Evolutionary conservation across 2,329 filamentous ascomycete species (phyloP).

Genomic region (Aspergillus oerlinghausenensis): DNA sequence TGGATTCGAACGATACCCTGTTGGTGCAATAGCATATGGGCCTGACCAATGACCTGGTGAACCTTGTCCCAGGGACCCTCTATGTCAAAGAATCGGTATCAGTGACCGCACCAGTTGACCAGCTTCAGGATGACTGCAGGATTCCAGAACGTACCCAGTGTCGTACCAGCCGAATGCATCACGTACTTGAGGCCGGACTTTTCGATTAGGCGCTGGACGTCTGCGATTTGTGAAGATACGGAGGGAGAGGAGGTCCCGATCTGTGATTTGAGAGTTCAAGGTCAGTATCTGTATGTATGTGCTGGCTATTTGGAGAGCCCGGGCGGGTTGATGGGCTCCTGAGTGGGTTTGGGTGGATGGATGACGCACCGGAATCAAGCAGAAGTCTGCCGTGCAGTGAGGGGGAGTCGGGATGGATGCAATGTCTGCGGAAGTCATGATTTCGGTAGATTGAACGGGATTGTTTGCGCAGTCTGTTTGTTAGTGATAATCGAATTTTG

Average conservation of each 20-base stretch:
- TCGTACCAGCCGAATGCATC: slow-evolving; percentile 94
- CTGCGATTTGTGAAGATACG: slow-evolving; percentile 78
- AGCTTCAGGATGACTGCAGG: neutral
- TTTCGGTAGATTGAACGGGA: neutral
- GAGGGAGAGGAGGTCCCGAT: slow-evolving; percentile 75
- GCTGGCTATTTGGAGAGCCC: neutral
- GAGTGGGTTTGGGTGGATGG: neutral
- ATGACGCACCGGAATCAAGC: slow-evolving; percentile 68
- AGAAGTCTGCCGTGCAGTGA: slow-evolving; percentile 83
- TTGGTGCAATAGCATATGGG: slow-evolving; percentile 71
- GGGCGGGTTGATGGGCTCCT: neutral
- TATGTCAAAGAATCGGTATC: slow-evolving; percentile 33
- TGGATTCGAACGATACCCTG: slow-evolving; percentile 79
- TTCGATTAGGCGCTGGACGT: slow-evolving; percentile 79
- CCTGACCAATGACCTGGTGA: slow-evolving; percentile 79
- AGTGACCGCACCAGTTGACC: neutral
- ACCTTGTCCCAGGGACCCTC: slow-evolving; percentile 90
- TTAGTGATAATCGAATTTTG: neutral
- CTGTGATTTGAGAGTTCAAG: slow-evolving; percentile 36
- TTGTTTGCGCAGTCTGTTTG: neutral
- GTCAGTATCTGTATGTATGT: neutral
- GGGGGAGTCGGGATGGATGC: slow-evolving; percentile 56
- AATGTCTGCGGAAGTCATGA: slow-evolving; percentile 20
- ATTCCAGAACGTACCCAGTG: slow-evolving; percentile 62
- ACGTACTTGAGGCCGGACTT: slow-evolving; percentile 74